A percentile compares a stretch with the other conserved stretches of the same genome.
phyloP scores from a whole-genome alignment of 2,329 filamentous ascomycete species.

The Colletotrichum spinosum region DNA sequence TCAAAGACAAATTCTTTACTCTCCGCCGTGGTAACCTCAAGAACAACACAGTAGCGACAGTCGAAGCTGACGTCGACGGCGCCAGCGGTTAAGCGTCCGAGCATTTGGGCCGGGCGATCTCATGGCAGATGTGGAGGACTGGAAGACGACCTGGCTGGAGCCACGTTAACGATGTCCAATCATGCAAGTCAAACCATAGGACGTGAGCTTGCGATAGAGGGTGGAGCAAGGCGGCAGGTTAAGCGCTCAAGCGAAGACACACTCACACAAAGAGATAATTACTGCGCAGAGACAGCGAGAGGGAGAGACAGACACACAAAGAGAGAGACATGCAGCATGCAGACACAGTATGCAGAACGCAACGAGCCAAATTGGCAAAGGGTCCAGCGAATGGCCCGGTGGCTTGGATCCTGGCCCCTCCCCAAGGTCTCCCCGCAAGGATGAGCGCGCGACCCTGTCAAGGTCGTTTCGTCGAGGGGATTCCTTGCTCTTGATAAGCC shows the following conservation, averaged over 20 bases:
- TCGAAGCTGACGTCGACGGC: slow-evolving; percentile 13
- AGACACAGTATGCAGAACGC: slow-evolving; percentile 21
- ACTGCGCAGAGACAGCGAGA: no score
- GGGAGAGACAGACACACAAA: no score
- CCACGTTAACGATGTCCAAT: slow-evolving; percentile 33
- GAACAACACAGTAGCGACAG: not conserved
- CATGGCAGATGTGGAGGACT: slow-evolving; percentile 24
- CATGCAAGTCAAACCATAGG: slow-evolving; percentile 1
- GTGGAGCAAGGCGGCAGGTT: slow-evolving; percentile 18
- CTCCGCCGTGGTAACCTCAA: no score
- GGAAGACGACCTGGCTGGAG: slow-evolving; percentile 24
- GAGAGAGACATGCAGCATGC: not conserved
- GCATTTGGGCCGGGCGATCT: slow-evolving; percentile 12
- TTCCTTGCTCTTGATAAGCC: slow-evolving; percentile 15
- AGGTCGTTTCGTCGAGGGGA: slow-evolving; percentile 23
- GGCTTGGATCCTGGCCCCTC: slow-evolving; percentile 10
- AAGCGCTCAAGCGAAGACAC: slow-evolving; percentile 21
- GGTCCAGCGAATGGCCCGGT: slow-evolving; percentile 1
- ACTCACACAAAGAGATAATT: no score
- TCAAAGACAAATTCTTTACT: no score
- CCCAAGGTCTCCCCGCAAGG: slow-evolving; percentile 17
- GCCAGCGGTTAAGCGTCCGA: slow-evolving; percentile 24
- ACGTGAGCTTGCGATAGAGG: not conserved
- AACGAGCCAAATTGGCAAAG: slow-evolving; percentile 1
- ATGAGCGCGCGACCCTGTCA: slow-evolving; percentile 17